phyloP scores from a whole-genome alignment of 129 eudicot species.

The Flaveria sonorensis region DNA sequence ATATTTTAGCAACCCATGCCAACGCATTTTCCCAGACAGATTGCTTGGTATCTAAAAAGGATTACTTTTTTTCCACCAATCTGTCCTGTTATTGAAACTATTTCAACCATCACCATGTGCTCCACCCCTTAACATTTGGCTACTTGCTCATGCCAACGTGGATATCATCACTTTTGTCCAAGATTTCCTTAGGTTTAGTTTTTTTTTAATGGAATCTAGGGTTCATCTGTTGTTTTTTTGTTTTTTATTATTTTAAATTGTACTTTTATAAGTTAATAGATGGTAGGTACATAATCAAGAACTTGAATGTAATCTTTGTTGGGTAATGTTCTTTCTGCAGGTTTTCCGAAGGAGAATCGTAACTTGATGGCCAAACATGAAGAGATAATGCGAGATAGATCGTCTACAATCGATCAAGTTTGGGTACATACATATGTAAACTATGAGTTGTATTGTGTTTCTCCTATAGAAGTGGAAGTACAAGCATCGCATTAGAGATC shows the following conservation, averaged over 20 bases:
- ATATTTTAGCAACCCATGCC: constrained; percentile 34
- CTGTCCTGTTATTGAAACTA: constrained; percentile 39
- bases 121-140: constrained; percentile 38
- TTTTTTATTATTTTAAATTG: neutral
- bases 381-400: constrained; percentile 26
- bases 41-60: constrained; percentile 40
- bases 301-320: constrained; percentile 13
- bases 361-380: constrained; percentile 38
- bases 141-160: constrained; percentile 37
- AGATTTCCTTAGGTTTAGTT: constrained; percentile 38
- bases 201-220: constrained; percentile 31
- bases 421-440: constrained; percentile 40
- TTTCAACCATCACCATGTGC: constrained; percentile 42
- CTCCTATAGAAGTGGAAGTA: constrained; percentile 34
- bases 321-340: constrained; percentile 31
- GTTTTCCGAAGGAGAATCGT: constrained; percentile 64
- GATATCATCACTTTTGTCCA: constrained; percentile 46
- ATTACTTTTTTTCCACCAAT: constrained; percentile 31
- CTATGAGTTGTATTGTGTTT: constrained; percentile 32
- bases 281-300: constrained; percentile 22
- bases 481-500: constrained; percentile 45
- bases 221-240: constrained; percentile 18
- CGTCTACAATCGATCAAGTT: constrained; percentile 26
- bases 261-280: constrained; percentile 3
- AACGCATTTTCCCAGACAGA: constrained; percentile 41